Evolutionary conservation across 257 asterid genomes (phyloP).

Genomic region (Solanum corneliomulleri): DNA sequence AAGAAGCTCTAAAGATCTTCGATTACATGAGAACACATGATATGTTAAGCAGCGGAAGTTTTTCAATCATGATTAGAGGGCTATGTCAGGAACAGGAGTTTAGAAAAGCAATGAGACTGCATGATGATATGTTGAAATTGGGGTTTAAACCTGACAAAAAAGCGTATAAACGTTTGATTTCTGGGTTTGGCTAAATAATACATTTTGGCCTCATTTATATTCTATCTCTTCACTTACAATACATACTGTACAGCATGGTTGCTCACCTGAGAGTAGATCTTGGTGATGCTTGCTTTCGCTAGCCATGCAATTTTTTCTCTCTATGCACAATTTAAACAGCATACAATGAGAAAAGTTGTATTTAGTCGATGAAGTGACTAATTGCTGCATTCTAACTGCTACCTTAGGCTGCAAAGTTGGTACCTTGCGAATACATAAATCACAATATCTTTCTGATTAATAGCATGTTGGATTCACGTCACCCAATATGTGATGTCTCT

Average conservation of each 20-base stretch:
- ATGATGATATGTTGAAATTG: constrained; percentile 60
- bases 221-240: not conserved
- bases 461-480: not conserved
- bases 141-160: constrained; percentile 56
- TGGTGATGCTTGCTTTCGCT: not conserved
- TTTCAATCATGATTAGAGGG: constrained; percentile 42
- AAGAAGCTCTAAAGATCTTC: constrained; percentile 43
- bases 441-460: not conserved
- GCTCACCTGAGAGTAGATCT: not conserved
- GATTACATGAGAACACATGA: constrained; percentile 42
- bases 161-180: constrained; percentile 49
- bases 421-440: not conserved
- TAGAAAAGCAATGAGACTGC: constrained; percentile 67
- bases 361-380: not conserved
- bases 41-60: constrained; percentile 34
- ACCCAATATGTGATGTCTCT: not conserved
- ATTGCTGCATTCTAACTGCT: not conserved
- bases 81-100: constrained; percentile 44
- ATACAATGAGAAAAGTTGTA: not conserved
- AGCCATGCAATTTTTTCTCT: not conserved
- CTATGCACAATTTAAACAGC: not conserved
- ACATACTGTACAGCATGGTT: not conserved
- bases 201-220: not conserved
- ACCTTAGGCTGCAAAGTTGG: not conserved
- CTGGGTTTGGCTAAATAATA: constrained; percentile 37